phyloP scores from a whole-genome alignment of 768 basidiomycete genomes.

The Panus rudis region DNA sequence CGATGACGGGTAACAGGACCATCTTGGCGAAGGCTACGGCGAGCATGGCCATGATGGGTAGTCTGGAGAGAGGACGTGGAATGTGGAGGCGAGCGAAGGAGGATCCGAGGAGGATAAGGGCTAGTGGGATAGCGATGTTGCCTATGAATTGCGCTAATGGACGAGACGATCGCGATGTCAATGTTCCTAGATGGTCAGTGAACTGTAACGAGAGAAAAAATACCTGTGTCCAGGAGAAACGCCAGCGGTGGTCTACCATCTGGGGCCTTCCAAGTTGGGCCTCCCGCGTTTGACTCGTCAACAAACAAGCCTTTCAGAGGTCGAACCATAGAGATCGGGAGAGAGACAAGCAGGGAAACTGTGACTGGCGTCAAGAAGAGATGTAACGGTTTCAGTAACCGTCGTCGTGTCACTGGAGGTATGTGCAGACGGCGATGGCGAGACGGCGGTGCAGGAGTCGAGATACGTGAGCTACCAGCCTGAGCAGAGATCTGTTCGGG shows the following conservation, averaged over 20 bases:
- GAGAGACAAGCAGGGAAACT: constrained; percentile 28
- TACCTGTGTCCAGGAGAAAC: constrained; percentile 32
- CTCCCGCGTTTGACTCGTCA: constrained; percentile 21
- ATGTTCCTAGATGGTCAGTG: too few relatives aligned
- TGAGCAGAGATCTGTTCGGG: too few relatives aligned
- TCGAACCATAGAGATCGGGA: constrained; percentile 32
- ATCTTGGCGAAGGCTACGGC: constrained; percentile 32
- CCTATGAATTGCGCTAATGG: constrained; percentile 24
- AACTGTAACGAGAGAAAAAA: neutral
- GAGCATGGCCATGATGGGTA: constrained; percentile 34
- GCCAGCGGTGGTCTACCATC: constrained; percentile 36
- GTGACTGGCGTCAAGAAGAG: too few relatives aligned
- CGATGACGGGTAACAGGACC: constrained; percentile 35
- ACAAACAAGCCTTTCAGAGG: constrained; percentile 37
- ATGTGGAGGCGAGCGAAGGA: constrained; percentile 33
- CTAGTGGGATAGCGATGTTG: constrained; percentile 20
- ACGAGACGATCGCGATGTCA: constrained; percentile 16
- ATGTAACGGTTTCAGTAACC: too few relatives aligned
- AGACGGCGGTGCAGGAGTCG: too few relatives aligned
- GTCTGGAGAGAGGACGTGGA: constrained; percentile 29
- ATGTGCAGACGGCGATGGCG: too few relatives aligned
- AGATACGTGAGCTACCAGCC: too few relatives aligned
- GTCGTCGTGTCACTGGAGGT: too few relatives aligned
- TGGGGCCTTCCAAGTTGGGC: constrained; percentile 31
- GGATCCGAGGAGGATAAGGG: constrained; percentile 31